Base-by-base conservation (phyloP, 176 grass and related monocot genomes). In the Avena insularis region DNA sequence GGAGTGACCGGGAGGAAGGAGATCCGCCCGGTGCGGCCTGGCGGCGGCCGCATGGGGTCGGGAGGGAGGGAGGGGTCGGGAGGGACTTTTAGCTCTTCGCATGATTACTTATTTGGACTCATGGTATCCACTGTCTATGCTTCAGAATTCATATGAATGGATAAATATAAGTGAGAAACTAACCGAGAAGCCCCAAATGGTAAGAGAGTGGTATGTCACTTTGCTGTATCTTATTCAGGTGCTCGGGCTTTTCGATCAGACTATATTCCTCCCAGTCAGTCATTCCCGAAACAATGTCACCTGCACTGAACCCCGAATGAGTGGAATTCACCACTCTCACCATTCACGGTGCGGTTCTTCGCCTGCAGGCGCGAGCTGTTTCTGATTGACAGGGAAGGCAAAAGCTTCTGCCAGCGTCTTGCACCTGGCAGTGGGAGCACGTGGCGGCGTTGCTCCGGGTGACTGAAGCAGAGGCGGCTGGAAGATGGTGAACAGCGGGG, bases 221-320 rank as follows among this genome's bases (percentile, higher is more conserved):
- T 23, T 62, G 62, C 67, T 85, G 78, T 47, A 98, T 89, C 89
- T 92, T 95, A 33, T 40, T 89, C 43, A 94, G 84, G 75, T 88
- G 87, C 17, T 92, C 88, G 19, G 93, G 84, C 46, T 80, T 93
- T 31, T 58, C 56, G 36, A 95, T 93, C 63, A 91, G 33, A 35
- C 84, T 95, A 70, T 95, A 98, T 31, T 98, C 96, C 88, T 95
- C 91, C 96, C 96, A 94, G 12, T 91, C 91, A 56, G 86, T 95
- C 46, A 98, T 75, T 48, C 96, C 96, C 0, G 86, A 88, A 67
- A 98, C 90, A 73, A 89, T 61, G 54, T 98, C 91, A 0, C 93
- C 93, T 0, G 77, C 80, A 6, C 7, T 23, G 66, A 98, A 98
- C 57, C 84, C 86, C 16, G 86, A 82, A 84, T 98, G 65, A 16